Percentiles rank a stretch among this genome's conserved stretches.
Conservation (phyloP, 306 rosid species). For the Pachyrhizus erosus region DNA sequence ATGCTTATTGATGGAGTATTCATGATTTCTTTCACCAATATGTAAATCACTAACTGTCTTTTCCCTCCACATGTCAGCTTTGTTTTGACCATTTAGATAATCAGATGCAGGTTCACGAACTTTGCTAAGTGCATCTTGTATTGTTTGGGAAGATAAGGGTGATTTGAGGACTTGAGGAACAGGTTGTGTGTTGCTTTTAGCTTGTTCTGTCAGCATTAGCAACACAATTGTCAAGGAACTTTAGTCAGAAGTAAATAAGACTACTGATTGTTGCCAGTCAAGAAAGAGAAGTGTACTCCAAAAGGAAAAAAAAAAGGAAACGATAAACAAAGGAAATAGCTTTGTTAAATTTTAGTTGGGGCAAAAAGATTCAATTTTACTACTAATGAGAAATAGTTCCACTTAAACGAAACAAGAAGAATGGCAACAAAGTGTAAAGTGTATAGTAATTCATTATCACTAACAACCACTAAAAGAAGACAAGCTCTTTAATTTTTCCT, state of each 20-base stretch:
- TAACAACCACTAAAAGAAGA: background rate
- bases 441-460: conserved; percentile 22
- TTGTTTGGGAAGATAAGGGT: conserved; percentile 55
- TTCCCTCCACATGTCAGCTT: conserved; percentile 61
- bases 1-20: conserved; percentile 54
- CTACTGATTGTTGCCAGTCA: background rate
- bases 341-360: conserved; percentile 12
- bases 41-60: conserved; percentile 61
- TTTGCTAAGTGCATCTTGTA: conserved; percentile 55
- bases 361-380: conserved; percentile 10
- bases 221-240: background rate
- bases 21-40: conserved; percentile 56
- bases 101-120: conserved; percentile 58
- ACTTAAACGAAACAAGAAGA: background rate
- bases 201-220: conserved; percentile 61
- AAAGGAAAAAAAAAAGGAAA: background rate
- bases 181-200: conserved; percentile 56
- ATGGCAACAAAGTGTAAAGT: background rate
- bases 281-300: background rate
- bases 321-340: background rate
- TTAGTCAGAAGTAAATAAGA: background rate
- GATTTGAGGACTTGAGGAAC: conserved; percentile 57
- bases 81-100: conserved; percentile 53
- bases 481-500: conserved; percentile 1
- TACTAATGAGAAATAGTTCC: background rate